Base-by-base conservation (phyloP, 2,329 filamentous ascomycete species). In the Aspergillus pseudoviridinutans region DNA sequence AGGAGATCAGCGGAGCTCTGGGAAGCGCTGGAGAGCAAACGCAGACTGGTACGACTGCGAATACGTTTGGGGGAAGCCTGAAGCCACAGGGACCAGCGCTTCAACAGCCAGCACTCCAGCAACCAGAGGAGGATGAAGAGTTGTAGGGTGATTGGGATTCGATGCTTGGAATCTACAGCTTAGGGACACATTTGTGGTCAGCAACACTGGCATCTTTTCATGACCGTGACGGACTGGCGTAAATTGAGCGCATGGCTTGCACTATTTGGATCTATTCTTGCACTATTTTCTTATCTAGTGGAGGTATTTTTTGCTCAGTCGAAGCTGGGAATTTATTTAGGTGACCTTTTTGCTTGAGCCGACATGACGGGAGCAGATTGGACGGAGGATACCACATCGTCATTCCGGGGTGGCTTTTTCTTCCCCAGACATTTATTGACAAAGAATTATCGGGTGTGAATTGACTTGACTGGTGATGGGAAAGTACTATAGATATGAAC, bases 1-100 rank as follows among this genome's bases (percentile, higher is more conserved):
- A 66, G 28, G 70, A 73, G 8, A 76, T 79, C 53, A 73, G 69
- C 47, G 74, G 75, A 54, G 64, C 71, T 25, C 58, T 76, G 32
- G 71, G 68, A 22, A 59, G 61, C 53, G 52, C 55, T 52, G 55
- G 57, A 29, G 47, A 59, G 44, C 64, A 61, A 50, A 55, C 54
- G 27, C 55, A 65, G 47, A 52, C 60, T 41, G 25, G 53, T 12
- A 54, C 47, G 9, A 32, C 56, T 7, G 59, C 55, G 2, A 57
- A 51, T 35, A 35, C 55, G 24, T 65, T 69, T 49, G 64, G 61
- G n/a, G 62, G 62, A 20, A 60, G 47, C 38, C 46, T 65, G 58
- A 59, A 66, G 50, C 58, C 54, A 42, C 58, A 61, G 46, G 35
- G 41, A 52, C 29, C 56, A 17, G 41, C 60, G 3, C 49, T 27